phyloP scores from a whole-genome alignment of 2,329 filamentous ascomycete genomes.

The Pseudomassariella vexata region DNA sequence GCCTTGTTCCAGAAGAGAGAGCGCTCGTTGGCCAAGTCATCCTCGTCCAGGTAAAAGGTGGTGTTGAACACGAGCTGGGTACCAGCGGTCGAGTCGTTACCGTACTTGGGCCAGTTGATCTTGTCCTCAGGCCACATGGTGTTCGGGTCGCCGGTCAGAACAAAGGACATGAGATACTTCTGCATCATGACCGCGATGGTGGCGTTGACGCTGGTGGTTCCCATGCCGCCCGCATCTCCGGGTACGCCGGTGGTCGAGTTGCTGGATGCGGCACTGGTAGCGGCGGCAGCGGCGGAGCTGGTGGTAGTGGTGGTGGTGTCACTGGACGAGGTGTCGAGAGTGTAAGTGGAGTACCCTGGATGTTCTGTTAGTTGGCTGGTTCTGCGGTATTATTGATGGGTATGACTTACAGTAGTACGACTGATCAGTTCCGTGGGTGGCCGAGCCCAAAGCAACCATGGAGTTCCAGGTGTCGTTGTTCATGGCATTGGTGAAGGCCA shows the following conservation, averaged over 20 bases:
- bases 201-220: slow-evolving; percentile 17
- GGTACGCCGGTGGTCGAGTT: slow-evolving; percentile 1
- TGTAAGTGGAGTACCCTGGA: slow-evolving; percentile 20
- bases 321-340: slow-evolving; percentile 10
- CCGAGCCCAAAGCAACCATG: slow-evolving; percentile 21
- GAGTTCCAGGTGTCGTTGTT: slow-evolving; percentile 31
- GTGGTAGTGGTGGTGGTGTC: slow-evolving; percentile 8
- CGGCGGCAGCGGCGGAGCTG: slow-evolving; percentile 9
- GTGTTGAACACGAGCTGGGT: slow-evolving; percentile 25
- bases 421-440: slow-evolving; percentile 29
- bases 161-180: slow-evolving; percentile 23
- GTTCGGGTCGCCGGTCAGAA: slow-evolving; percentile 23
- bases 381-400: too few relatives aligned
- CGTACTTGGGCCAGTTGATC: slow-evolving; percentile 26
- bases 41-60: slow-evolving; percentile 21
- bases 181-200: slow-evolving; percentile 21
- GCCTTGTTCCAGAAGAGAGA: slow-evolving; percentile 27
- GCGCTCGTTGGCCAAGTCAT: slow-evolving; percentile 27
- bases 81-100: slow-evolving; percentile 12
- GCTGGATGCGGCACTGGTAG: neutral
- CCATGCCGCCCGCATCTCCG: slow-evolving; percentile 11
- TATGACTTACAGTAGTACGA: slow-evolving; percentile 31
- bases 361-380: too few relatives aligned
- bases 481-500: slow-evolving; percentile 26
- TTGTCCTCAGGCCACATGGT: slow-evolving; percentile 25